Percentiles rank a stretch among this genome's conserved stretches.
Conservation (phyloP, 2,329 filamentous ascomycete species). For the Zymoseptoria tritici region DNA sequence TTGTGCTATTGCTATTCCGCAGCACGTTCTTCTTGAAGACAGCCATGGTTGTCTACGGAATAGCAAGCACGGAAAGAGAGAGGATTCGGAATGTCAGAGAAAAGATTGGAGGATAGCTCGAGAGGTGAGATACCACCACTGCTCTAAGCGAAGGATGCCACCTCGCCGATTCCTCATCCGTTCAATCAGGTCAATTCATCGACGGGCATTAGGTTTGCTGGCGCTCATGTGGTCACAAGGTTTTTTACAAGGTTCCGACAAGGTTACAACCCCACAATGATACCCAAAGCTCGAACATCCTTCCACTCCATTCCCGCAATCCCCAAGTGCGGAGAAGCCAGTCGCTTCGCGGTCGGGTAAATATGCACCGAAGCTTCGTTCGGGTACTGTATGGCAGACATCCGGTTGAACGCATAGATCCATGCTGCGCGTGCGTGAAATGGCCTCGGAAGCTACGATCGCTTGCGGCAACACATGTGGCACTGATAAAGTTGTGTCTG, state of each 20-base stretch:
- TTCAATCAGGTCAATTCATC: not conserved
- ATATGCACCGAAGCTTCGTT: not conserved
- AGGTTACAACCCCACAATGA: not conserved
- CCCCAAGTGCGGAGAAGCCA: not conserved
- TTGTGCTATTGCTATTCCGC: slow-evolving; percentile 11
- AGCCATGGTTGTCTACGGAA: slow-evolving; percentile 6
- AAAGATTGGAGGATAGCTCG: not conserved
- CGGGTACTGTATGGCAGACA: not conserved
- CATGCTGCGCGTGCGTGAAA: no score
- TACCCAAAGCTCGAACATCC: not conserved
- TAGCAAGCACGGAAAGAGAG: not conserved
- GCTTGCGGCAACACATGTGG: no score
- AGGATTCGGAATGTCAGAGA: not conserved
- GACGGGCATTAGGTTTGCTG: not conserved
- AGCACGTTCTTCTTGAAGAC: slow-evolving; percentile 15
- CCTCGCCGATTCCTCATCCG: not conserved
- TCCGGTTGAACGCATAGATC: no score
- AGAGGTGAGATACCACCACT: not conserved
- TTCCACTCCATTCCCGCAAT: not conserved
- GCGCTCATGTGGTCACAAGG: not conserved
- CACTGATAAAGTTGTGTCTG: no score
- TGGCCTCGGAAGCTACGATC: no score
- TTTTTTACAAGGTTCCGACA: not conserved
- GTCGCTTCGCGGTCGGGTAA: not conserved
- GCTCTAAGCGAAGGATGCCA: not conserved